Conservation (phyloP, 176 grass and related monocot genomes). For the Carex cristatella region DNA sequence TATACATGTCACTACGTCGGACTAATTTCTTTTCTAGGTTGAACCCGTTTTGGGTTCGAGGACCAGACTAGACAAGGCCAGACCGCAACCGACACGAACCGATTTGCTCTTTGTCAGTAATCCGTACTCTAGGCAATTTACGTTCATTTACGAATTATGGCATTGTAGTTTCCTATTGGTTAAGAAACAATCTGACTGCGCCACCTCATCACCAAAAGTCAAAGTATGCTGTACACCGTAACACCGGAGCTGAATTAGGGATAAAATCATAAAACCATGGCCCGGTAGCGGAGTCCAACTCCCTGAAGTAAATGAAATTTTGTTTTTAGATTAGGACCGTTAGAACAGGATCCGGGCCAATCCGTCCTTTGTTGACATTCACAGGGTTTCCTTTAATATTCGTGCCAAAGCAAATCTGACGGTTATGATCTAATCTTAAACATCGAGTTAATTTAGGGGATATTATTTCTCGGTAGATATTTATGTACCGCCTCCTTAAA, state of each 20-base stretch:
- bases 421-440: too few species aligned
- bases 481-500: not conserved
- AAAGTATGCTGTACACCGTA: not conserved
- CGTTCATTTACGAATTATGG: not conserved
- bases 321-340: too few species aligned
- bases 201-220: not conserved
- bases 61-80: not conserved
- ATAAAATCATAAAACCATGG: slow-evolving; percentile 19
- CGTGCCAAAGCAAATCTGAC: too few species aligned
- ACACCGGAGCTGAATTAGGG: slow-evolving; percentile 17
- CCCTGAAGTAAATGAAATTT: too few species aligned
- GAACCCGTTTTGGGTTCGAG: not conserved
- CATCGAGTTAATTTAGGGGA: too few species aligned
- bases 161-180: not conserved
- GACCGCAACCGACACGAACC: not conserved
- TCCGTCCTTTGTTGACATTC: too few species aligned
- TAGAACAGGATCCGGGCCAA: too few species aligned
- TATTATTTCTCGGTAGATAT: not conserved
- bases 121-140: not conserved
- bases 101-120: not conserved
- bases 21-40: not conserved
- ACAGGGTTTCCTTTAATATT: too few species aligned
- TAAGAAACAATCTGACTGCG: not conserved
- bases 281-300: not conserved
- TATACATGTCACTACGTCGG: not conserved